phyloP scores from a whole-genome alignment of 768 basidiomycete species.

The Cystobasidium tubakii region DNA sequence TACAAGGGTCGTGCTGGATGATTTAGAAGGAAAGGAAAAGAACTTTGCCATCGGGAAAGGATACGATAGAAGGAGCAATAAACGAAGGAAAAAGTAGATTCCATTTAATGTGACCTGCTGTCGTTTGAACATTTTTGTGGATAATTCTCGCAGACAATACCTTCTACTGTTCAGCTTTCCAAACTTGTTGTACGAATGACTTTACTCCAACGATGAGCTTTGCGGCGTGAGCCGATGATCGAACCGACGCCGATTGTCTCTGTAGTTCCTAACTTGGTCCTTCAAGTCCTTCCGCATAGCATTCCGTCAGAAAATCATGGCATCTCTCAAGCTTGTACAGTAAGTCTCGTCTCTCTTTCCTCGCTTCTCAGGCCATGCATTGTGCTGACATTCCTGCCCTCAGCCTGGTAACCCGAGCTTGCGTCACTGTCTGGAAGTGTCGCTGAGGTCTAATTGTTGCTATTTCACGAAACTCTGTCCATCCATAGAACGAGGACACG shows the following conservation, averaged over 20 bases:
- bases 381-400: not conserved
- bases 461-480: too few relatives aligned
- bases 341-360: not conserved
- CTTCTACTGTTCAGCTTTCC: too few relatives aligned
- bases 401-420: not conserved
- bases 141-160: too few relatives aligned
- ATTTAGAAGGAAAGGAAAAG: not conserved
- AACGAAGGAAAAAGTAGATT: not conserved
- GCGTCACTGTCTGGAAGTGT: too few relatives aligned
- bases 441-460: too few relatives aligned
- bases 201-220: too few relatives aligned
- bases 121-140: too few relatives aligned
- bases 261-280: not conserved
- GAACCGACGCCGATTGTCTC: not conserved
- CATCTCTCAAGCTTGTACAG: not conserved
- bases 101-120: too few relatives aligned
- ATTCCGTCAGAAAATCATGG: not conserved
- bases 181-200: too few relatives aligned
- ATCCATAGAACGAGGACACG: conserved; percentile 14
- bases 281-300: not conserved
- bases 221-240: too few relatives aligned
- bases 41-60: not conserved
- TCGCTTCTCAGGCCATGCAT: too few relatives aligned
- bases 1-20: conserved; percentile 61
- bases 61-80: not conserved